phyloP scores from a whole-genome alignment of 1,284 basidiomycete genomes.

The Puccinia coronata region DNA sequence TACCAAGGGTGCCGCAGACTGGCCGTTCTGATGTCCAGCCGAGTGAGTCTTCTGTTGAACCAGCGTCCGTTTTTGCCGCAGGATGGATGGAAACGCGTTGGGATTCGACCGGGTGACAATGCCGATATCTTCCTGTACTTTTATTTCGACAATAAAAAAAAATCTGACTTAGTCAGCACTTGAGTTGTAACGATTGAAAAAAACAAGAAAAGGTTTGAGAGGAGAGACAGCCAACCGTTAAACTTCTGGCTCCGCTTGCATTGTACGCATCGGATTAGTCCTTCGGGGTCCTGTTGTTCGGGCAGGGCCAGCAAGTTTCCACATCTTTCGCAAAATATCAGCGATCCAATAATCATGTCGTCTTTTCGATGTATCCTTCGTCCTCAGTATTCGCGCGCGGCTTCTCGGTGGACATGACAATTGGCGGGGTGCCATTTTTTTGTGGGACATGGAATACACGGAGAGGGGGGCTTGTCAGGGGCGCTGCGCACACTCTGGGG shows the following conservation, averaged over 20 bases:
- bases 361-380: background rate
- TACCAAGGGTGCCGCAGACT: slow-evolving; percentile 36
- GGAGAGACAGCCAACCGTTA: background rate
- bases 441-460: background rate
- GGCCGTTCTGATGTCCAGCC: slow-evolving; percentile 10
- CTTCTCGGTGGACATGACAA: too few relatives aligned
- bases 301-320: slow-evolving; percentile 23
- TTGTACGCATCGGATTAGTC: slow-evolving; percentile 9
- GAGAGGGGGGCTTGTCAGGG: background rate
- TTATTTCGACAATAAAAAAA: background rate
- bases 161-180: background rate
- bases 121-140: slow-evolving; percentile 89
- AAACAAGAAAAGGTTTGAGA: too few relatives aligned
- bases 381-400: too few relatives aligned
- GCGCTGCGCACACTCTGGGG: background rate
- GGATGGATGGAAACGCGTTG: slow-evolving; percentile 86
- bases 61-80: slow-evolving; percentile 80
- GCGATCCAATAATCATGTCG: slow-evolving; percentile 14
- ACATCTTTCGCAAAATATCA: slow-evolving; percentile 21
- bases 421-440: background rate
- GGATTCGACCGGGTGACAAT: slow-evolving; percentile 88
- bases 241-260: slow-evolving; percentile 24
- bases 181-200: too few relatives aligned
- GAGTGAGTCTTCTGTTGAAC: slow-evolving; percentile 21
- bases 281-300: background rate